A percentile compares a stretch with the other conserved stretches of the same genome.
Evolutionary conservation across 176 grass and related monocot genomes (phyloP).

Genomic region (Eragrostis nindensis): DNA sequence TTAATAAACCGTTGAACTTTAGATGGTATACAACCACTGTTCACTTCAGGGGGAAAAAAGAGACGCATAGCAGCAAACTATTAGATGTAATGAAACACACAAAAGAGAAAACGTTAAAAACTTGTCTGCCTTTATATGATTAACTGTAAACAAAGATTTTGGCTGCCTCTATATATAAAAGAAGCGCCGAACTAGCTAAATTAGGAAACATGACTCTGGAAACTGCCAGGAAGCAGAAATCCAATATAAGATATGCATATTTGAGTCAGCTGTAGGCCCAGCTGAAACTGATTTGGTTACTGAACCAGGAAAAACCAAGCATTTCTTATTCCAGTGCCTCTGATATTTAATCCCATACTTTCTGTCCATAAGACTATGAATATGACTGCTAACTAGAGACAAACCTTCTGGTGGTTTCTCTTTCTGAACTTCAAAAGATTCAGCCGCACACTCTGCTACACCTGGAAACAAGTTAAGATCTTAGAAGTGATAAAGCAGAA

Average conservation of each 20-base stretch:
- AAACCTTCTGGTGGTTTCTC: slow-evolving; percentile 37
- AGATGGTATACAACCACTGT: not conserved
- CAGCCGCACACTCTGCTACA: slow-evolving; percentile 19
- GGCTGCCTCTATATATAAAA: not conserved
- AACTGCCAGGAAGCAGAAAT: not conserved
- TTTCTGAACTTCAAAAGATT: slow-evolving; percentile 1
- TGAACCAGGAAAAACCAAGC: not conserved
- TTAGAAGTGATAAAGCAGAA: not conserved
- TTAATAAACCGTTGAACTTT: not conserved
- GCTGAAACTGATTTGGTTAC: not conserved
- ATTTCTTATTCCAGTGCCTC: not conserved
- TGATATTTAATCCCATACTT: not conserved
- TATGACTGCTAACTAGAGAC: not conserved
- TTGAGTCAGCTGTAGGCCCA: not conserved
- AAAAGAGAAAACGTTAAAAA: not conserved
- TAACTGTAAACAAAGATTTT: no score
- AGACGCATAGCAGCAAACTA: not conserved
- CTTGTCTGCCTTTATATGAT: no score
- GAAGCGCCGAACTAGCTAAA: not conserved
- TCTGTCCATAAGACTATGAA: not conserved
- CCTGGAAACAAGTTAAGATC: slow-evolving; percentile 27
- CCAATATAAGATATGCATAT: slow-evolving; percentile 5
- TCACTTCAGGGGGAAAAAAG: not conserved
- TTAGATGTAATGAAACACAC: not conserved
- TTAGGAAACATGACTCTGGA: not conserved